Evolutionary conservation across 306 rosid species (phyloP).

Genomic region (Malus orientalis): DNA sequence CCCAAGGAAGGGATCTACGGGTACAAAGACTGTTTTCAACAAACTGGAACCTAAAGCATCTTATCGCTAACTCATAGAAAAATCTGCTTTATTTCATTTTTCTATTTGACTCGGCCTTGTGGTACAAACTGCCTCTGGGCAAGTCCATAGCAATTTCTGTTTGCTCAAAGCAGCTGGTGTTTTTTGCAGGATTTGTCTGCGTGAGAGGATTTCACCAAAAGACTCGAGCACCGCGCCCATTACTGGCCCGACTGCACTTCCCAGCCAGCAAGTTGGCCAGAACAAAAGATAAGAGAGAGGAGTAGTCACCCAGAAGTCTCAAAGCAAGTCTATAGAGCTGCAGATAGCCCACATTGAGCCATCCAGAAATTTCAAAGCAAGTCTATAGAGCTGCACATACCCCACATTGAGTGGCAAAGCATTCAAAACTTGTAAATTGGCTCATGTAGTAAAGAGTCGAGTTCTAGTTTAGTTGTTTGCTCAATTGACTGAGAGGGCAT

Average conservation of each 20-base stretch:
- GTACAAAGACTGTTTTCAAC: not conserved
- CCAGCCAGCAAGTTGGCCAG: conserved; percentile 65
- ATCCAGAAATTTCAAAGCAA: not conserved
- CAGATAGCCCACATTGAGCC: not conserved
- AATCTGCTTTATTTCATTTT: not conserved
- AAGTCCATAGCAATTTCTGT: not conserved
- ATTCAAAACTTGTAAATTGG: conserved; percentile 14
- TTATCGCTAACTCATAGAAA: not conserved
- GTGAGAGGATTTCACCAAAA: conserved; percentile 76
- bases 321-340: conserved; percentile 8
- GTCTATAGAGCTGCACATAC: not conserved
- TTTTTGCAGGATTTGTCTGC: conserved; percentile 70
- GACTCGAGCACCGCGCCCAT: conserved; percentile 70
- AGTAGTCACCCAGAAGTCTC: not conserved
- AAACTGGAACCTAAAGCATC: not conserved
- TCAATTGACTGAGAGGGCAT: conserved; percentile 15
- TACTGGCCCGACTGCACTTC: conserved; percentile 69
- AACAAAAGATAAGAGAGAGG: conserved; percentile 28
- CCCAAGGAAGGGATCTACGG: not conserved
- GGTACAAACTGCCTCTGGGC: not conserved
- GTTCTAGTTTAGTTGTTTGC: conserved; percentile 18
- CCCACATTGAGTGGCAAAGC: not conserved
- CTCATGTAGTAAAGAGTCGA: conserved; percentile 14
- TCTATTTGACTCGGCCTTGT: not conserved
- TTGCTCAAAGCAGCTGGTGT: conserved; percentile 1